These are phyloP conservation scores for Russula emetica DNA, from an alignment of 768 basidiomycete species.

Conservation along the genomic window DNA sequence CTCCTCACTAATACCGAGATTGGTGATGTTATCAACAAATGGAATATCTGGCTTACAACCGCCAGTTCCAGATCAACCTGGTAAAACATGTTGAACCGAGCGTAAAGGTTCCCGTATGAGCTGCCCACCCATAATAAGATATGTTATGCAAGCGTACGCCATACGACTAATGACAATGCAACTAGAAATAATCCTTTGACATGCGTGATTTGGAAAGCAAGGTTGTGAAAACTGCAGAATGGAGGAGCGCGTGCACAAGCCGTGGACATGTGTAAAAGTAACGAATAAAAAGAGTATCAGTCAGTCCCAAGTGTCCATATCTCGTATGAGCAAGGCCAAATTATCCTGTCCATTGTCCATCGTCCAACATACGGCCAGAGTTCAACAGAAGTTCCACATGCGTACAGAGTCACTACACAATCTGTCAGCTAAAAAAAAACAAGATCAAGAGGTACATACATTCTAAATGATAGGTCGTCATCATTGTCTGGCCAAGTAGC, in stretches of 20 bases:
- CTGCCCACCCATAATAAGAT: neutral
- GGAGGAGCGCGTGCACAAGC: neutral
- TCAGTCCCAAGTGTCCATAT: constrained; percentile 4
- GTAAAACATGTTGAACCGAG: neutral
- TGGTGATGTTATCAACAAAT: no score
- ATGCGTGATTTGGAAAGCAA: neutral
- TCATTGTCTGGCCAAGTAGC: constrained; percentile 67
- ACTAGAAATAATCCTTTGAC: neutral
- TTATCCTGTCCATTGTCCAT: neutral
- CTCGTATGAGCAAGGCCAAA: neutral
- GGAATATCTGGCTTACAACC: neutral
- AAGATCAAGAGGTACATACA: constrained; percentile 40
- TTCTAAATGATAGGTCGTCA: constrained; percentile 61
- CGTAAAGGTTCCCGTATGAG: neutral
- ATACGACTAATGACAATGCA: neutral
- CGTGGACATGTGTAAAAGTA: neutral
- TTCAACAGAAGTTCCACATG: constrained; percentile 36
- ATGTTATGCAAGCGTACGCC: neutral
- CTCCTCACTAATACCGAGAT: no score
- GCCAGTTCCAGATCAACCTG: neutral
- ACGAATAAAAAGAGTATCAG: neutral
- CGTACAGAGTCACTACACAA: constrained; percentile 35
- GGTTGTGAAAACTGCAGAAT: neutral
- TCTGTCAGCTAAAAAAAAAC: neutral
- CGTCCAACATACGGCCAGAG: neutral